Conservation (phyloP, 2,329 filamentous ascomycete genomes). For the Colletotrichum chlorophyti region DNA sequence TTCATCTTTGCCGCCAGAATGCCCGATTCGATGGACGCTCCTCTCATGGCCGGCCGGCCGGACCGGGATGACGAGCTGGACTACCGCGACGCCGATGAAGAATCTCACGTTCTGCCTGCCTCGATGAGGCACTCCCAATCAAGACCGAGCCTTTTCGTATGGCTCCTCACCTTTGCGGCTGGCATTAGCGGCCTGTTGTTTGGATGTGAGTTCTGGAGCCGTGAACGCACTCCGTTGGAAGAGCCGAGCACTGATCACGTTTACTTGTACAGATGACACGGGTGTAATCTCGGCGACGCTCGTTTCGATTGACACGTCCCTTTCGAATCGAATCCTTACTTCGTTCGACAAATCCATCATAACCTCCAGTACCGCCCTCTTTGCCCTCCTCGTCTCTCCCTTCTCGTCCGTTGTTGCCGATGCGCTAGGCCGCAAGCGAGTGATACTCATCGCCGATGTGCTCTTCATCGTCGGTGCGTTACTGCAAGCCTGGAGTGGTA, state of each 20-base stretch:
- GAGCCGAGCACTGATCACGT: conserved; percentile 1
- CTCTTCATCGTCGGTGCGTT: conserved; percentile 74
- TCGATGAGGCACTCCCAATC: conserved; percentile 22
- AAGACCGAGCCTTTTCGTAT: conserved; percentile 60
- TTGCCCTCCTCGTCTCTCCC: conserved; percentile 69
- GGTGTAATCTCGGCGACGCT: conserved; percentile 74
- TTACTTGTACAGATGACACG: conserved; percentile 61
- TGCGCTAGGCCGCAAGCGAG: conserved; percentile 63
- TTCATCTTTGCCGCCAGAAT: conserved; percentile 17
- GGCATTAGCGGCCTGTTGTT: conserved; percentile 73
- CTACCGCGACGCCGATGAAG: conserved; percentile 37
- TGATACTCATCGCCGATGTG: conserved; percentile 68
- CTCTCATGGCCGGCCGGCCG: conserved; percentile 29
- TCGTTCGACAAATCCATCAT: conserved; percentile 74
- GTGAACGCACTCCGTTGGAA: not conserved
- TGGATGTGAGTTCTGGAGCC: conserved; percentile 59
- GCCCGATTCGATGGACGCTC: conserved; percentile 28
- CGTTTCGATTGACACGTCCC: conserved; percentile 66
- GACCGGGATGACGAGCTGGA: conserved; percentile 37
- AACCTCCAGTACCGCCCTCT: conserved; percentile 72
- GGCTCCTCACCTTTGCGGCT: conserved; percentile 68
- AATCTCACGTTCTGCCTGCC: conserved; percentile 25
- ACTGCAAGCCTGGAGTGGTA: conserved; percentile 64
- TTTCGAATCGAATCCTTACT: conserved; percentile 62
- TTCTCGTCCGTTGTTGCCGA: conserved; percentile 71